These are phyloP conservation scores for Arthrinium phaeospermum DNA, from an alignment of 2,329 filamentous ascomycete species.

Conservation along the genomic window DNA sequence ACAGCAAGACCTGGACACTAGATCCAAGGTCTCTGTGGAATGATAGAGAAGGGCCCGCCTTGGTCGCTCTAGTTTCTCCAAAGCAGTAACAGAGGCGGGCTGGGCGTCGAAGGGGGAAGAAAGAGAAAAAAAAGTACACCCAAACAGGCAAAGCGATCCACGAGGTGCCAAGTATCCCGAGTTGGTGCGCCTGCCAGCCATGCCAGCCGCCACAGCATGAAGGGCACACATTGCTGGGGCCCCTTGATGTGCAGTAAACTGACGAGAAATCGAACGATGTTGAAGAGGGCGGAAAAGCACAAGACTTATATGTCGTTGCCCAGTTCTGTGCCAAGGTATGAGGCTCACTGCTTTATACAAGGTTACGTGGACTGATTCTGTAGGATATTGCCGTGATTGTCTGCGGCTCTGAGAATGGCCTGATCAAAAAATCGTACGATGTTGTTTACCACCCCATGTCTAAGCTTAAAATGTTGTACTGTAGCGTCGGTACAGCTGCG, in stretches of 20 bases:
- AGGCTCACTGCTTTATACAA: constrained; percentile 16
- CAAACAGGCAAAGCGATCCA: background rate
- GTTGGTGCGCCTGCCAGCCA: background rate
- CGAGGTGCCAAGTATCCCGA: background rate
- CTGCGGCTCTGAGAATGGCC: constrained; percentile 21
- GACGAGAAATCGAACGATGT: constrained; percentile 19
- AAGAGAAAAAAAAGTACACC: background rate
- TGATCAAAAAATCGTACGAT: constrained; percentile 25
- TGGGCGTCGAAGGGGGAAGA: background rate
- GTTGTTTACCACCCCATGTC: constrained; percentile 19
- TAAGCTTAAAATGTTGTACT: constrained; percentile 22
- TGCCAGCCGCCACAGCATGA: background rate
- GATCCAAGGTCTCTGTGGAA: background rate
- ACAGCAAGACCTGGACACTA: background rate
- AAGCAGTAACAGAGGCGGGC: background rate
- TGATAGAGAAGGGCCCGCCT: background rate
- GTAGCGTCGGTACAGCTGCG: background rate
- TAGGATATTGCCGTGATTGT: background rate
- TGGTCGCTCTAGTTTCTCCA: background rate
- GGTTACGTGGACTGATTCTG: constrained; percentile 20
- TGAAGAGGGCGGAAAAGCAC: constrained; percentile 2
- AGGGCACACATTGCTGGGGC: background rate
- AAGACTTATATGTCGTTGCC: constrained; percentile 16
- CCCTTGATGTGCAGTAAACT: constrained; percentile 2
- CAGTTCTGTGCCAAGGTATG: constrained; percentile 19